phyloP scores from a whole-genome alignment of 164 flowering plant species.

The Aristolochia contorta region DNA sequence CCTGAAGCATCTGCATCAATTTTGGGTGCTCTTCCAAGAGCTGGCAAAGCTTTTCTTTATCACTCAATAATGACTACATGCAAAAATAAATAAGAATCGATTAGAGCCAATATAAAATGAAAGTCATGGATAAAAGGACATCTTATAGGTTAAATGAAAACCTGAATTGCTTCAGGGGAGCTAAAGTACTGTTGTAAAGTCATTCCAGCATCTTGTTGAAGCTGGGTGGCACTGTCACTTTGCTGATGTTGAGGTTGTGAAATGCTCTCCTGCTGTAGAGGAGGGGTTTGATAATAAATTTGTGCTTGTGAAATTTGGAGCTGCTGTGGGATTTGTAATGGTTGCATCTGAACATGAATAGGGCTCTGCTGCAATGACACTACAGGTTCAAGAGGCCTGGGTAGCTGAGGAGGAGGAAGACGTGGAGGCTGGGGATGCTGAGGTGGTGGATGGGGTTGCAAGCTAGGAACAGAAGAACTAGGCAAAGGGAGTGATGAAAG shows the following conservation, averaged over 20 bases:
- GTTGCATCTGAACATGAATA: conserved; percentile 46
- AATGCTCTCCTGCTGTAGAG: conserved; percentile 42
- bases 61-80: conserved; percentile 78
- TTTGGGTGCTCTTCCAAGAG: conserved; percentile 94
- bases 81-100: conserved; percentile 1
- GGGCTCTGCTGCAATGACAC: conserved; percentile 41
- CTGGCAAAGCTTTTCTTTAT: conserved; percentile 86
- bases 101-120: too few species aligned
- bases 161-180: conserved; percentile 97
- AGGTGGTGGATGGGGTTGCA: conserved; percentile 50
- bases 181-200: conserved; percentile 67
- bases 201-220: conserved; percentile 54
- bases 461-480: conserved; percentile 34
- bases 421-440: conserved; percentile 91
- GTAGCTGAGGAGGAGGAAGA: conserved; percentile 66
- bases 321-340: conserved; percentile 58
- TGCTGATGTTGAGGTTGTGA: conserved; percentile 38
- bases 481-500: conserved; percentile 32
- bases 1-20: conserved; percentile 99
- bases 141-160: conserved; percentile 6
- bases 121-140: too few species aligned
- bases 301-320: conserved; percentile 49
- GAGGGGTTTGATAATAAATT: conserved; percentile 48
- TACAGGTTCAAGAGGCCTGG: conserved; percentile 66
- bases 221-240: conserved; percentile 38